phyloP scores from a whole-genome alignment of 2,329 filamentous ascomycete species.

The Onygenales sp. region DNA sequence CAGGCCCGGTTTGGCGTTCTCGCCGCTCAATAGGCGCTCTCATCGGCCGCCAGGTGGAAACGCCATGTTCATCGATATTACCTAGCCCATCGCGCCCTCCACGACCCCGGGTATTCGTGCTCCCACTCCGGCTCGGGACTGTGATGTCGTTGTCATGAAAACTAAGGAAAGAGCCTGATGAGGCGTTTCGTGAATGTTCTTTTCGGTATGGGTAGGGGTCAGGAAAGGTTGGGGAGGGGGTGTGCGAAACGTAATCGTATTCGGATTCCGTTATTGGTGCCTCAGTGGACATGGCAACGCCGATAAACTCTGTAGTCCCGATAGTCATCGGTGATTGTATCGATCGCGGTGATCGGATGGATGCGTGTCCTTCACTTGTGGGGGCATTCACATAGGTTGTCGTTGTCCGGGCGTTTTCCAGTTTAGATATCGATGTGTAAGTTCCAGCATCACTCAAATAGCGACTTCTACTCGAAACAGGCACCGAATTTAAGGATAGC shows the following conservation, averaged over 20 bases:
- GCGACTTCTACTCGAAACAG: not conserved
- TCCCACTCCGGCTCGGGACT: not conserved
- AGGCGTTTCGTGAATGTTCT: not conserved
- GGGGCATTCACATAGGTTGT: not conserved
- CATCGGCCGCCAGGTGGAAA: not conserved
- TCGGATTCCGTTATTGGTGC: not conserved
- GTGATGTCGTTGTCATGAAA: not conserved
- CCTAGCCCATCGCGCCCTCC: not conserved
- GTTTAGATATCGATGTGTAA: not conserved
- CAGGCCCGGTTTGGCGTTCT: too few species aligned
- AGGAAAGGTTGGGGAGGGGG: not conserved
- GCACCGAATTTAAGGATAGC: not conserved
- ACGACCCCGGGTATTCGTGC: not conserved
- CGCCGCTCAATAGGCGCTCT: not conserved
- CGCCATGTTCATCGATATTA: not conserved
- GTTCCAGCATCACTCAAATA: not conserved
- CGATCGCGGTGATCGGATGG: not conserved
- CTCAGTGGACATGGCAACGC: not conserved
- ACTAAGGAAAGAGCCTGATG: not conserved
- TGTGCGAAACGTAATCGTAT: not conserved
- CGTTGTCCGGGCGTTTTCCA: not conserved
- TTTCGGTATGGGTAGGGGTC: not conserved
- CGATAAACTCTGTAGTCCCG: not conserved
- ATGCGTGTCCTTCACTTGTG: not conserved
- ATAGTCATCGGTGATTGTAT: not conserved